These are phyloP conservation scores for Botrytis squamosa DNA, from an alignment of 2,329 filamentous ascomycete species.

Conservation along the genomic window DNA sequence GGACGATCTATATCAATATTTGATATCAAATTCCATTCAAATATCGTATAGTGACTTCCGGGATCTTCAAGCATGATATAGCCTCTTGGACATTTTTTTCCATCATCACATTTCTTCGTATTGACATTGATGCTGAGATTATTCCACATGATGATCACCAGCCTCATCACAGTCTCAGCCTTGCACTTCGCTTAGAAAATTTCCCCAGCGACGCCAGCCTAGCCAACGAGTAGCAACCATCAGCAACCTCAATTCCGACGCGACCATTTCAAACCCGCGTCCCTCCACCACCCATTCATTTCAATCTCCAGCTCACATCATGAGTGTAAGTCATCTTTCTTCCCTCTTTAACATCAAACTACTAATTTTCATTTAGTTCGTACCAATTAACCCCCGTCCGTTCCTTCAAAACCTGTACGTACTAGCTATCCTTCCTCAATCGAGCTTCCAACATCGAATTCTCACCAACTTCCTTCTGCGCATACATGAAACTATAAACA, in stretches of 20 bases:
- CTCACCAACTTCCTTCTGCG: neutral
- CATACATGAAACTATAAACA: neutral
- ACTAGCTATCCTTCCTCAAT: constrained; percentile 18
- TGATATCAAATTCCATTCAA: neutral
- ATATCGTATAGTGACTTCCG: neutral
- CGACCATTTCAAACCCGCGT: constrained; percentile 26
- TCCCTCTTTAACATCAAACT: neutral
- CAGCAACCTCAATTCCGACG: constrained; percentile 17
- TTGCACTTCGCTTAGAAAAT: constrained; percentile 19
- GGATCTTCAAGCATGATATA: neutral
- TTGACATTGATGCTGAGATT: neutral
- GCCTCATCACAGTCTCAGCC: constrained; percentile 10
- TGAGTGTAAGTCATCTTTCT: constrained; percentile 40
- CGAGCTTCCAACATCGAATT: neutral
- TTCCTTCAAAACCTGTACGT: constrained; percentile 90
- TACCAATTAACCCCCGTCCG: constrained; percentile 93
- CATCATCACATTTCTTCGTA: neutral
- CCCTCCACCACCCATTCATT: constrained; percentile 10
- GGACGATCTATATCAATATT: neutral
- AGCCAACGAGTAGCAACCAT: constrained; percentile 3
- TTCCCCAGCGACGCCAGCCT: constrained; percentile 25
- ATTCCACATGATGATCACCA: neutral
- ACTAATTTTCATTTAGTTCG: constrained; percentile 57
- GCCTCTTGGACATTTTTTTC: too few relatives aligned
- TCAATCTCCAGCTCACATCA: constrained; percentile 27